Evolutionary conservation across 2,329 filamentous ascomycete genomes (phyloP).

Genomic region (Aspergillus ustus): DNA sequence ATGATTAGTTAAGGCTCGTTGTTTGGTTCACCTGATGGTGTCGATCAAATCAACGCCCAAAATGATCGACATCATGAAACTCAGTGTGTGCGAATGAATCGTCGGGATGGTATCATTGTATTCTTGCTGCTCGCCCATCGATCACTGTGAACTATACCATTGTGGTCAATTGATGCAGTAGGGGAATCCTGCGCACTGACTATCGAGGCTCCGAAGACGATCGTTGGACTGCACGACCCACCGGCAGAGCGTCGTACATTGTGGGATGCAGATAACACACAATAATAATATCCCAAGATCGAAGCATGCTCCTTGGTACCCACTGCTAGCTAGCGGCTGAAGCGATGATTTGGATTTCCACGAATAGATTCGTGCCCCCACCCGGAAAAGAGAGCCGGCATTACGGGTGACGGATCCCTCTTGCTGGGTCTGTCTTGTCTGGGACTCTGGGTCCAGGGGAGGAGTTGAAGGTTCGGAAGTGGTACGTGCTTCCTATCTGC

Average conservation of each 20-base stretch:
- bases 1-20: neutral
- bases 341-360: neutral
- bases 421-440: neutral
- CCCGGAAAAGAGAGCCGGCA: slow-evolving; percentile 11
- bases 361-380: slow-evolving; percentile 1
- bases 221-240: slow-evolving; percentile 16
- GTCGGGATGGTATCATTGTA: neutral
- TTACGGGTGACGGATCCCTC: neutral
- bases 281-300: slow-evolving; percentile 11
- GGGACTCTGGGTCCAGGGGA: neutral
- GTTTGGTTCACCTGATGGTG: neutral
- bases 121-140: neutral
- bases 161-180: slow-evolving; percentile 12
- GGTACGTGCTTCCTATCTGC: slow-evolving; percentile 9
- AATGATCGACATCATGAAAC: neutral
- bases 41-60: neutral
- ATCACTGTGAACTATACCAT: slow-evolving; percentile 7
- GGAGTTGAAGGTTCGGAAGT: neutral
- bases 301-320: slow-evolving; percentile 5
- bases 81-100: neutral
- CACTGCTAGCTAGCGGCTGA: neutral
- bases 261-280: slow-evolving; percentile 12
- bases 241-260: neutral
- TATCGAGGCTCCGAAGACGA: slow-evolving; percentile 16
- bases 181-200: slow-evolving; percentile 15